Evolutionary conservation across 1,139 yeast species (phyloP).

Genomic region (Blastobotrys buckinghamii): DNA sequence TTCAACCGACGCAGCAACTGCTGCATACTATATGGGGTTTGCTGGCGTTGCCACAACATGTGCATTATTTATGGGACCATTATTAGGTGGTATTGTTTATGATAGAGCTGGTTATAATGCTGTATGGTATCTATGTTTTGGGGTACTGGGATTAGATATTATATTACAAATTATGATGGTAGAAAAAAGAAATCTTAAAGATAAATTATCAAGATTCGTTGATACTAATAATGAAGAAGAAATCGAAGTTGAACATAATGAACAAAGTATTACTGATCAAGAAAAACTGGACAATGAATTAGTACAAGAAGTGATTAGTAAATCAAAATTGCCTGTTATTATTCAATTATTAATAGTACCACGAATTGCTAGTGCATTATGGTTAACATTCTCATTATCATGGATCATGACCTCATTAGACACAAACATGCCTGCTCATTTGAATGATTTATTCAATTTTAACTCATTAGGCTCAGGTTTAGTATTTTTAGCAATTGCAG

Average conservation of each 20-base stretch:
- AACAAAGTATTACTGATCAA: not conserved
- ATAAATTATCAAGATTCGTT: conserved; percentile 10
- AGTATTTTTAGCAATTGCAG: conserved; percentile 31
- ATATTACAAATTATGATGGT: conserved; percentile 32
- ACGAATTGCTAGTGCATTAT: conserved; percentile 25
- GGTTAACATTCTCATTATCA: conserved; percentile 27
- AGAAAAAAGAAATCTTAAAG: conserved; percentile 17
- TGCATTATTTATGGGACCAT: conserved; percentile 33
- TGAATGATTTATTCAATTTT: conserved; percentile 30
- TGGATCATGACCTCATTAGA: conserved; percentile 33
- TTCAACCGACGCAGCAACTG: conserved; percentile 25
- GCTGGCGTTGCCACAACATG: conserved; percentile 31
- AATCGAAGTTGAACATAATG: not conserved
- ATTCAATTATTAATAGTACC: conserved; percentile 16
- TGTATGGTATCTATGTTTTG: conserved; percentile 33
- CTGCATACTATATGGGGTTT: conserved; percentile 30
- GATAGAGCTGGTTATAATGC: conserved; percentile 33
- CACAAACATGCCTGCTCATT: conserved; percentile 32
- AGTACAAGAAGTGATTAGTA: not conserved
- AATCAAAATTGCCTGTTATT: conserved; percentile 2
- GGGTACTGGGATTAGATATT: conserved; percentile 29
- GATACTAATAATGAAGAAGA: not conserved
- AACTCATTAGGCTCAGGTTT: conserved; percentile 30
- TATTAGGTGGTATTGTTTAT: conserved; percentile 35
- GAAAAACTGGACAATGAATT: not conserved